Conservation (phyloP, 2,329 filamentous ascomycete species). For the Phyllosticta paracitricarpa region DNA sequence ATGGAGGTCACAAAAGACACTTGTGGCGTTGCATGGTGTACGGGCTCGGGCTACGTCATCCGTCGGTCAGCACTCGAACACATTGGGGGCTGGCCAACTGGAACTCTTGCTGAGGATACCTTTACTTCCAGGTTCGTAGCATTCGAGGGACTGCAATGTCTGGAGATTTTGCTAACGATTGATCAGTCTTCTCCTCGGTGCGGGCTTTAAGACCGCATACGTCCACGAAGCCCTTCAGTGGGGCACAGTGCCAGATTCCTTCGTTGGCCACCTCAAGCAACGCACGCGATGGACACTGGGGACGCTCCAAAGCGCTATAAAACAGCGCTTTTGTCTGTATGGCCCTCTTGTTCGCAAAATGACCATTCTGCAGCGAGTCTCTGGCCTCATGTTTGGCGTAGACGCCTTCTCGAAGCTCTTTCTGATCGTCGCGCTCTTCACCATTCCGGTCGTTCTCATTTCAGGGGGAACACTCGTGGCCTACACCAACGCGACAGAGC, state of each 20-base stretch:
- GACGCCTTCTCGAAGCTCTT: conserved; percentile 18
- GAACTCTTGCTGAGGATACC: not conserved
- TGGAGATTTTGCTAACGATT: not conserved
- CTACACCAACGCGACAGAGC: not conserved
- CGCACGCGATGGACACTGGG: conserved; percentile 44
- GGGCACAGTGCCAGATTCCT: conserved; percentile 50
- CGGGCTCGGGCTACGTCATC: conserved; percentile 39
- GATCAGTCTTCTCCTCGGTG: not conserved
- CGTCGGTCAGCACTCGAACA: conserved; percentile 22
- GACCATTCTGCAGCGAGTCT: conserved; percentile 48
- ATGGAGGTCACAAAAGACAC: conserved; percentile 35
- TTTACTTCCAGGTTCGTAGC: not conserved
- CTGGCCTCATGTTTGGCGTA: conserved; percentile 37
- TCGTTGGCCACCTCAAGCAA: conserved; percentile 46
- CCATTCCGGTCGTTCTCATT: not conserved
- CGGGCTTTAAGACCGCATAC: conserved; percentile 29
- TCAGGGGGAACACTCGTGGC: not conserved
- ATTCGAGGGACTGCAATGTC: not conserved
- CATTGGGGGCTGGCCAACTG: conserved; percentile 24
- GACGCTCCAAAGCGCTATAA: conserved; percentile 50
- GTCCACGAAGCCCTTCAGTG: conserved; percentile 51
- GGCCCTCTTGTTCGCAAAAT: conserved; percentile 44
- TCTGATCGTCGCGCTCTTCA: not conserved
- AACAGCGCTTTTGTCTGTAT: conserved; percentile 51
- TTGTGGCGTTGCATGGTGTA: conserved; percentile 49